Conservation (phyloP, 164 flowering plant genomes). For the Vitis vinifera region ASM3070453v1 NC_081805.1:1603001-1603500, state of each 20-base stretch:
- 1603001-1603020: not conserved
- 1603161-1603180: conserved; percentile 82
- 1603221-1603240: conserved; percentile 91
- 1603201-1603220: conserved; percentile 93
- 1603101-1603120: conserved; percentile 96
- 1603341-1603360: too few species aligned
- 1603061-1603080: not conserved
- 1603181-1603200: conserved; percentile 73
- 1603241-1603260: conserved; percentile 80
- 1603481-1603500: too few species aligned
- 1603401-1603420: too few species aligned
- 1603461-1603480: too few species aligned
- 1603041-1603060: not conserved
- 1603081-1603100: conserved; percentile 56
- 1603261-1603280: conserved; percentile 84
- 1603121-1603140: conserved; percentile 79
- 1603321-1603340: conserved; percentile 21
- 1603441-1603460: too few species aligned
- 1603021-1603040: too few species aligned
- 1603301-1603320: conserved; percentile 77
- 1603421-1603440: too few species aligned
- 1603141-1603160: conserved; percentile 87
- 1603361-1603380: too few species aligned
- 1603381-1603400: too few species aligned
- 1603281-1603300: conserved; percentile 56